A percentile compares a stretch with the other conserved stretches of the same genome.
These are phyloP conservation scores for Exophiala xenobiotica DNA, from an alignment of 2,329 filamentous ascomycete genomes.

Conservation along the genomic window DNA sequence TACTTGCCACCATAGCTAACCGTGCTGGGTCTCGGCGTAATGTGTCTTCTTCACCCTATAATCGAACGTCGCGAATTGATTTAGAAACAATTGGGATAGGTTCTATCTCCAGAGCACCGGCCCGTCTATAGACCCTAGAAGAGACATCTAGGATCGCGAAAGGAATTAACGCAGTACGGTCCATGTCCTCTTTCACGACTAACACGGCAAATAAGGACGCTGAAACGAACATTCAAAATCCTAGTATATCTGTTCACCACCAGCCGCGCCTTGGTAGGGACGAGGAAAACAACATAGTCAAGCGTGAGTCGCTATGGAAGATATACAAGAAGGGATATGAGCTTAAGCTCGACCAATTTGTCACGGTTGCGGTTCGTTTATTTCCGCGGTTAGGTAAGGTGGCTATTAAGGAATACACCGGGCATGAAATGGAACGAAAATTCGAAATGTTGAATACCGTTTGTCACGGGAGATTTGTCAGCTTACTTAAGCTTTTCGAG, in stretches of 20 bases:
- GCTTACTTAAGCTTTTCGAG: slow-evolving; percentile 12
- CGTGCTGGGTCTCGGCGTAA: background rate
- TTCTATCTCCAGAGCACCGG: background rate
- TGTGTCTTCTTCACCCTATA: background rate
- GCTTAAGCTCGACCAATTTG: slow-evolving; percentile 26
- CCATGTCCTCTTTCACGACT: background rate
- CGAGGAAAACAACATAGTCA: background rate
- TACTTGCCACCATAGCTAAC: too few relatives aligned
- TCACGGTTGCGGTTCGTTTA: slow-evolving; percentile 19
- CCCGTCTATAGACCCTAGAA: background rate
- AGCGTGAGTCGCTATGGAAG: slow-evolving; percentile 29
- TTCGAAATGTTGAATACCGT: slow-evolving; percentile 9
- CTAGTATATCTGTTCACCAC: background rate
- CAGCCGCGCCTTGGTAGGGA: background rate
- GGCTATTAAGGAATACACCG: slow-evolving; percentile 18
- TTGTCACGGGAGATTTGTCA: slow-evolving; percentile 21
- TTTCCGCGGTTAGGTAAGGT: slow-evolving; percentile 2
- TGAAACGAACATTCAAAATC: background rate
- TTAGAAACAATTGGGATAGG: background rate
- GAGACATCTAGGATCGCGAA: background rate
- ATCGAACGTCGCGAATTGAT: background rate
- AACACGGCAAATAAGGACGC: background rate
- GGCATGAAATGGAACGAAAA: slow-evolving; percentile 16
- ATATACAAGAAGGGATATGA: slow-evolving; percentile 28
- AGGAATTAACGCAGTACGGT: background rate